Base-by-base conservation (phyloP, 148 eudicot species). In the Silene conica region DNA sequence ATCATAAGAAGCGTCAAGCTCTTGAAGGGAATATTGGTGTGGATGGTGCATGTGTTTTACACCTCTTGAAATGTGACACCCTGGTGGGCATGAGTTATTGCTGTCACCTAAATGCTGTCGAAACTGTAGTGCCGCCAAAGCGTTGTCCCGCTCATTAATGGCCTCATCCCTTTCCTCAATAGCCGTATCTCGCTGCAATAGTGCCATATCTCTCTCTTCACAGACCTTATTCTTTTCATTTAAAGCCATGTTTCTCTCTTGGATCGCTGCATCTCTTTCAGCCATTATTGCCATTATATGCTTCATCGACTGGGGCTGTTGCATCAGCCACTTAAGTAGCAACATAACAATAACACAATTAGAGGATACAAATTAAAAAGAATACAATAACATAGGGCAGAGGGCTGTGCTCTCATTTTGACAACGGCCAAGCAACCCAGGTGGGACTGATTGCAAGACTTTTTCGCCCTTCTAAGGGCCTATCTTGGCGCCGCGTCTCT, bases 261-360 rank as follows among this genome's bases (percentile, higher is more conserved):
- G 98, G 75, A 94, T 84, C 11, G 98, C 98, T 50, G 89, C 97
- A 70, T 94, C 98, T 76, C 96, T 81, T 81, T 94, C 98, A 18
- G 93, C 91, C 97, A 94, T 89, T 3, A 94, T 85, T 72, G 96
- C 85, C 96, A 94, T 91, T 74, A 94, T 88, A 70, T 94, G 98
- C 79, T 91, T 94, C 98, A 94, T 94, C 68, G 98, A 91, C 60
- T 74, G 78, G 45, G 98, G 96, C 65, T 93, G 97, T 82, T 89
- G 97, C 97, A 93, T 88, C 58, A 94, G 84, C 93, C 96, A 94
- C 96, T 94, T 82, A 66, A 79, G 76, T 28, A 63, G 63, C 22
- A 34, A 57, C 16, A 23, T 18, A 41, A 19, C 14, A 23, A 16
- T 15, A 73, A 13, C 69, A 41, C 43, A 38, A 38, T 38, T 5